Percentiles rank a stretch among this genome's conserved stretches.
These are phyloP conservation scores for Termitomyces sp. DNA, from an alignment of 768 basidiomycete species.

Conservation along the genomic window DNA sequence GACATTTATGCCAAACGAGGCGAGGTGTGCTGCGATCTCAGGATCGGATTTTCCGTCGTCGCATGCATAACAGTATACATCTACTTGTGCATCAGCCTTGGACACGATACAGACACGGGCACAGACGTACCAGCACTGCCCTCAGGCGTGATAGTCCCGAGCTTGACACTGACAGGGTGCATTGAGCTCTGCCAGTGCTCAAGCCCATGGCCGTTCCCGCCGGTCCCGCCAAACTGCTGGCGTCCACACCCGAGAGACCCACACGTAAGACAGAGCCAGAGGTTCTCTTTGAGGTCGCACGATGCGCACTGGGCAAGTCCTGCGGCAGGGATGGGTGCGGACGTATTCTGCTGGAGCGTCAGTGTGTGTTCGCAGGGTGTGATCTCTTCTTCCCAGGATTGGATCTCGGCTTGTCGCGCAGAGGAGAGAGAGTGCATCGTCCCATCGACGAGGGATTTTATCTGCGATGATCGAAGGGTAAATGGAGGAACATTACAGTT, in stretches of 20 bases:
- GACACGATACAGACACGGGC: background rate
- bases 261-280: conserved; percentile 94
- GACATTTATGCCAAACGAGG: conserved; percentile 84
- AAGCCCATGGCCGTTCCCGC: conserved; percentile 89
- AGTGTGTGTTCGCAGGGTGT: conserved; percentile 76
- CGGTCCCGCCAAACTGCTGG: conserved; percentile 70
- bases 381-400: conserved; percentile 92
- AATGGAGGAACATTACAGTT: background rate
- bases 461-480: conserved; percentile 14
- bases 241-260: conserved; percentile 89
- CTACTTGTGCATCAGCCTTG: conserved; percentile 27
- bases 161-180: conserved; percentile 84
- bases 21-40: conserved; percentile 64
- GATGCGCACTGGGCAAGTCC: conserved; percentile 76
- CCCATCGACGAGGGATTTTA: conserved; percentile 51
- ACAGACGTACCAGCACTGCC: conserved; percentile 69
- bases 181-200: conserved; percentile 64
- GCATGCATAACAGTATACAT: conserved; percentile 92
- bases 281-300: conserved; percentile 85
- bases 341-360: conserved; percentile 35
- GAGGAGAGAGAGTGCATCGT: conserved; percentile 83
- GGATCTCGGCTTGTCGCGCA: conserved; percentile 88
- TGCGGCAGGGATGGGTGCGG: conserved; percentile 43
- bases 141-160: conserved; percentile 96
- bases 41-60: conserved; percentile 81